Percentiles rank a stretch among this genome's conserved stretches.
These are phyloP conservation scores for Penicillium capsulatum DNA, from an alignment of 2,329 filamentous ascomycete species.

Conservation along the genomic window DNA sequence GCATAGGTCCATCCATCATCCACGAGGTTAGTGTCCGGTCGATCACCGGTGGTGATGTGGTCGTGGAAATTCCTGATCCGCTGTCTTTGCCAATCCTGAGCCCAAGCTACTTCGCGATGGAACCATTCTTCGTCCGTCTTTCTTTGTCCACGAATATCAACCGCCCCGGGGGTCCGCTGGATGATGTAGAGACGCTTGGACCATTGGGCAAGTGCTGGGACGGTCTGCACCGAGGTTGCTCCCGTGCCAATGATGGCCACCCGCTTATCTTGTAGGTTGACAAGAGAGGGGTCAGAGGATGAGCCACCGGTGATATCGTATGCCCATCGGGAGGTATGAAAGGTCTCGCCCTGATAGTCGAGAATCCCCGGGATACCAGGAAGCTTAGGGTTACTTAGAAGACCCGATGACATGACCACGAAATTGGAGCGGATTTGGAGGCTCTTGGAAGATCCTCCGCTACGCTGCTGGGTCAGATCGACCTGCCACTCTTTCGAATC, in stretches of 20 bases:
- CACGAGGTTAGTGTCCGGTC: slow-evolving; percentile 5
- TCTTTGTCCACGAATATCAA: slow-evolving; percentile 5
- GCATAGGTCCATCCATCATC: slow-evolving; percentile 8
- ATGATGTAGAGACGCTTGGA: slow-evolving; percentile 41
- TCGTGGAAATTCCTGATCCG: slow-evolving; percentile 7
- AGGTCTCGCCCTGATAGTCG: slow-evolving; percentile 41
- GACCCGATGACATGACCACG: background rate
- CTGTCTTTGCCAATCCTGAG: slow-evolving; percentile 8
- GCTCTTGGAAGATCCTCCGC: background rate
- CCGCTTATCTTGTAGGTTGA: slow-evolving; percentile 5
- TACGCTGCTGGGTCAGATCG: slow-evolving; percentile 3
- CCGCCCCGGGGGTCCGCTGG: slow-evolving; percentile 38
- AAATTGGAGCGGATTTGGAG: background rate
- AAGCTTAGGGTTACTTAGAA: slow-evolving; percentile 1
- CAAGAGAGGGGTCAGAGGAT: slow-evolving; percentile 1
- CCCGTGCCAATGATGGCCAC: slow-evolving; percentile 12
- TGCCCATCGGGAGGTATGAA: slow-evolving; percentile 40
- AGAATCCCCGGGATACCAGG: slow-evolving; percentile 5
- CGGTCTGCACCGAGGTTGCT: slow-evolving; percentile 5
- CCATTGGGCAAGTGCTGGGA: slow-evolving; percentile 26
- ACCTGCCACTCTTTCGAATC: slow-evolving; percentile 5
- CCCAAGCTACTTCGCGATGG: background rate
- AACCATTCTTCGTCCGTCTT: slow-evolving; percentile 5
- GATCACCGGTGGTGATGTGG: slow-evolving; percentile 3
- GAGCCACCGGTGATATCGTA: slow-evolving; percentile 41